A percentile compares a stretch with the other conserved stretches of the same genome.
These are phyloP conservation scores for Lagenidium giganteum DNA, from an alignment of 352 stramenopile species.

Conservation along the genomic window DNA sequence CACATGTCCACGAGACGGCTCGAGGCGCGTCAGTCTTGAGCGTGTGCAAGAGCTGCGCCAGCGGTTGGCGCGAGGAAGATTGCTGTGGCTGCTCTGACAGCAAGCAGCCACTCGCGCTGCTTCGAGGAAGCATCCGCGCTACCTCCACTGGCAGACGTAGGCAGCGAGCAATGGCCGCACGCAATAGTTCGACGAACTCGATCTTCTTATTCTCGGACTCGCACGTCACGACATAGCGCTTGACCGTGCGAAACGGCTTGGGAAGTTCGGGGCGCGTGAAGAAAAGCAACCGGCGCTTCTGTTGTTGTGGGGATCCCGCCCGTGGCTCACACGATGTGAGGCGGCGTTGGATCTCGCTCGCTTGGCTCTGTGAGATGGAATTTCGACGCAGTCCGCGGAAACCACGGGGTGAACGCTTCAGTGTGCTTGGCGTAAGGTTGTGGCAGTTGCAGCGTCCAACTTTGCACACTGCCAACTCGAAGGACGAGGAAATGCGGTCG, in stretches of 20 bases:
- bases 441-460: conserved; percentile 51
- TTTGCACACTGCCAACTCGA: conserved; percentile 44
- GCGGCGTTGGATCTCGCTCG: too few species aligned
- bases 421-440: conserved; percentile 33
- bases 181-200: conserved; percentile 30
- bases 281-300: background rate
- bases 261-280: conserved; percentile 19
- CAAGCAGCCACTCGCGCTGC: too few species aligned
- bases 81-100: too few species aligned
- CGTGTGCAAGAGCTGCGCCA: too few species aligned
- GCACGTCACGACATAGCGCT: conserved; percentile 44
- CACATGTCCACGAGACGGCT: too few species aligned
- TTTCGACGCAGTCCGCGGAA: conserved; percentile 4
- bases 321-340: too few species aligned
- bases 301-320: background rate
- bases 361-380: background rate
- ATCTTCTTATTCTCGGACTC: conserved; percentile 26
- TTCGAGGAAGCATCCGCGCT: too few species aligned
- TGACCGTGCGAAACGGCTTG: conserved; percentile 18
- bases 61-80: too few species aligned
- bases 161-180: conserved; percentile 22
- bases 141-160: too few species aligned
- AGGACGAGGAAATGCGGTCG: conserved; percentile 9
- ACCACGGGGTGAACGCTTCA: conserved; percentile 25
- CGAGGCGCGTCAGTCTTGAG: too few species aligned